Evolutionary conservation across 2,329 filamentous ascomycete species (phyloP), one percentile per base, ranked within the genome.

Genomic region (Pseudopyricularia cyperi): DNA sequence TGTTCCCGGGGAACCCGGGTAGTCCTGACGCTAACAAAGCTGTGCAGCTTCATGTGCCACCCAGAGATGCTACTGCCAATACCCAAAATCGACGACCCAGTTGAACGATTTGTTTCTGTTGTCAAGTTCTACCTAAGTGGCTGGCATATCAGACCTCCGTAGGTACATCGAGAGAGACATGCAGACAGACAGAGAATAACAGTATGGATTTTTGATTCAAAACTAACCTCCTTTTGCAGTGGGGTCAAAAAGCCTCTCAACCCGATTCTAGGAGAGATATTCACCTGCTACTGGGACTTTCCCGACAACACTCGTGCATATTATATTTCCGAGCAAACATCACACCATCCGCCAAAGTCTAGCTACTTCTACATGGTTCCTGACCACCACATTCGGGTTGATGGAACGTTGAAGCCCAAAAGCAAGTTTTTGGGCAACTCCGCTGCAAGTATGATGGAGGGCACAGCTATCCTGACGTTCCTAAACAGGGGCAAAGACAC

Each of bases 341-440:
- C 90, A 28, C 93, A 98, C 66, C 93, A 98, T 64, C 93, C 93
- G 32, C 93, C 93, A 28, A 98, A 98, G 71, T 97, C 91, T 47
- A 95, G 89, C 69, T 98, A 98, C 72, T 98, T 98, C 68, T 98
- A 95, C 71, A 90, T 95, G 83, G 90, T 88, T 0, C 93, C 93
- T 2, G 83, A 95, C 52, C 89, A 97, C 63, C 74, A 94, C 63
- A 95, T 98, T 59, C 82, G 93, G 53, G 95, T 98, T 61, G 93
- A 98, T 62, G 93, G 93, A 19, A 95, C 89, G 4, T 74, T 98
- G 58, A 97, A 97, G 66, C 93, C 93, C 1, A 80, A 90, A 60
- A 96, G 90, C 69, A 94, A 85, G 63, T 98, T 98, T 63, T 71
- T 98, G 39, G 93, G 93, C 50, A 98, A 98, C 69, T 98, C 93